Conservation (phyloP, 331 rosid species). For the Spiraea crenata region DNA sequence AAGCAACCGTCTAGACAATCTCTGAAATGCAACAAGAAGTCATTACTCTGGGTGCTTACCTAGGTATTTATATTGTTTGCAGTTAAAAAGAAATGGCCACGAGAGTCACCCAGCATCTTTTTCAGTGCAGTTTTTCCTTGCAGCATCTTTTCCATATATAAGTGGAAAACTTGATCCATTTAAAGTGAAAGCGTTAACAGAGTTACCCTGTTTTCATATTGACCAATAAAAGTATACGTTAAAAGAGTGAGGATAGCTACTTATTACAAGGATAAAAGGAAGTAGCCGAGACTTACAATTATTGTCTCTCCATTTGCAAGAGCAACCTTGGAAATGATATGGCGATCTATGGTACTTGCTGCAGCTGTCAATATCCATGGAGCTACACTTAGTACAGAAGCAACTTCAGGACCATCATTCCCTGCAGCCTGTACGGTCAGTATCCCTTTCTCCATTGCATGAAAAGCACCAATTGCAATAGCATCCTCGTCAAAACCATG, state of each 20-base stretch:
- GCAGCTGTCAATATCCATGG: conserved; percentile 35
- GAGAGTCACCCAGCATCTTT: neutral
- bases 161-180: conserved; percentile 22
- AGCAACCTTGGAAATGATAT: conserved; percentile 27
- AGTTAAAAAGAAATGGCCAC: neutral
- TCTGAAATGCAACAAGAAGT: neutral
- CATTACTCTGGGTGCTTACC: neutral
- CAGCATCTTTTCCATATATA: neutral
- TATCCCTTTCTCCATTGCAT: conserved; percentile 21
- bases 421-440: conserved; percentile 33
- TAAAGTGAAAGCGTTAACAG: conserved; percentile 11
- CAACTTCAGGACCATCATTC: neutral
- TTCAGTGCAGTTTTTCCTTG: neutral
- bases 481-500: neutral
- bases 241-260: too few relatives aligned
- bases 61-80: too few relatives aligned
- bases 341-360: conserved; percentile 24
- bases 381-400: neutral
- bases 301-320: conserved; percentile 27
- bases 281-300: neutral
- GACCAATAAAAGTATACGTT: neutral
- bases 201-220: conserved; percentile 22
- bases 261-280: too few relatives aligned
- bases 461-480: conserved; percentile 27
- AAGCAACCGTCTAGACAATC: neutral